Percentiles rank a stretch among this genome's conserved stretches.
Evolutionary conservation across 345 rosid genomes (phyloP).

Genomic region (Eucalyptus sp.): DNA sequence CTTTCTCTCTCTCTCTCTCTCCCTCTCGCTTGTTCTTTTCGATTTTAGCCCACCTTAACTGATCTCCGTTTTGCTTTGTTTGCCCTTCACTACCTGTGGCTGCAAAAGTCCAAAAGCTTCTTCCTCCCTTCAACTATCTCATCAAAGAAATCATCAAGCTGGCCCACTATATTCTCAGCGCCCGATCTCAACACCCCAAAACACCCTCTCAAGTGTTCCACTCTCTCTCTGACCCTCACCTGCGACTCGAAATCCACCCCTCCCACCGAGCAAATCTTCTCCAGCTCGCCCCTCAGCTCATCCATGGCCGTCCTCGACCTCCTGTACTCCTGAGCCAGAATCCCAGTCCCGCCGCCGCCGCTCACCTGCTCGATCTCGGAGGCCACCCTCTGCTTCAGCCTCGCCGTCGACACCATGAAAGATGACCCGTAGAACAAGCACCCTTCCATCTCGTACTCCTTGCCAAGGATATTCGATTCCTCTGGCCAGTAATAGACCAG

Average conservation of each 20-base stretch:
- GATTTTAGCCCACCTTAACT: neutral
- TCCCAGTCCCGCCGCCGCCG: constrained; percentile 35
- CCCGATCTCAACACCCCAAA: constrained; percentile 73
- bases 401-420: constrained; percentile 58
- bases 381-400: constrained; percentile 71
- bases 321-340: constrained; percentile 56
- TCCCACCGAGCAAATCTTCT: constrained; percentile 33
- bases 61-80: neutral
- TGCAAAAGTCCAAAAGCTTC: constrained; percentile 92
- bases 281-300: constrained; percentile 66
- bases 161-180: constrained; percentile 53
- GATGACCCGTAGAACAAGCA: constrained; percentile 34
- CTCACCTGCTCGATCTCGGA: constrained; percentile 39
- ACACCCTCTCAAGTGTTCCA: constrained; percentile 46
- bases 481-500: constrained; percentile 61
- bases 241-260: constrained; percentile 18
- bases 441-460: constrained; percentile 31
- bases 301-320: constrained; percentile 65
- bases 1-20: neutral
- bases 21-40: neutral
- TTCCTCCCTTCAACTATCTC: constrained; percentile 98
- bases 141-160: constrained; percentile 94
- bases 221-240: constrained; percentile 31
- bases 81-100: constrained; percentile 37
- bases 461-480: constrained; percentile 6